Base-by-base conservation (phyloP, 768 basidiomycete genomes). In the Rhodotorula paludigena region DNA sequence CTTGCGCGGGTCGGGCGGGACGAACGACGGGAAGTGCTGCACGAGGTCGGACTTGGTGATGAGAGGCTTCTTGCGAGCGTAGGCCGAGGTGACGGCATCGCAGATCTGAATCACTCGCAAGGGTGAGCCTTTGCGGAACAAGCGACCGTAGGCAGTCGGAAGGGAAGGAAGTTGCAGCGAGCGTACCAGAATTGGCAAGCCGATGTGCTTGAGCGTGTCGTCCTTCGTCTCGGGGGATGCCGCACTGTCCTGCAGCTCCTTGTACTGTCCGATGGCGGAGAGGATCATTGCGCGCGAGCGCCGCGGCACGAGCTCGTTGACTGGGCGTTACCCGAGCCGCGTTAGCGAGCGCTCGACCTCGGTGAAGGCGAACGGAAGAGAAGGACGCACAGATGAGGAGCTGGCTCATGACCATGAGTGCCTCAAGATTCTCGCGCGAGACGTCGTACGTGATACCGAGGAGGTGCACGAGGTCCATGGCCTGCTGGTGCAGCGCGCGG, bases 301-400 rank as follows among this genome's bases (percentile, higher is more conserved):
- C 14, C 57, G 39, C 5, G 66, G 66, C 12, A 54, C 38, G 21
- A 68, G 42, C 30, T 68, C 66, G 51, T 63, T 47, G 42, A 68
- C 60, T 67, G 41, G 21, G 33, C 8, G 33, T 20, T 39, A 21
- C 1, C 38, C 25, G n/a, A n/a, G n/a, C n/a, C n/a, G n/a, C n/a
- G n/a, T n/a, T n/a, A n/a, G n/a, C n/a, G n/a, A n/a, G n/a, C n/a
- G n/a, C n/a, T n/a, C n/a, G n/a, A n/a, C n/a, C 23, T 25, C 23
- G 36, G 11, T 23, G 52, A 28, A 25, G 56, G 18, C 21, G 4
- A 25, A 21, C n/a, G 4, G 33, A 5, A 14, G 8, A 33, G 23
- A 0, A 28, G 11, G 12, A 47, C 60, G 49, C 49, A 67, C 66
- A 68, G 36, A 68, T 58, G 30, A 62, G 55, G 42, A 62, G 45